These are phyloP conservation scores for Ophiostoma tasmaniense DNA, from an alignment of 2,329 filamentous ascomycete species.

Conservation along the genomic window DNA sequence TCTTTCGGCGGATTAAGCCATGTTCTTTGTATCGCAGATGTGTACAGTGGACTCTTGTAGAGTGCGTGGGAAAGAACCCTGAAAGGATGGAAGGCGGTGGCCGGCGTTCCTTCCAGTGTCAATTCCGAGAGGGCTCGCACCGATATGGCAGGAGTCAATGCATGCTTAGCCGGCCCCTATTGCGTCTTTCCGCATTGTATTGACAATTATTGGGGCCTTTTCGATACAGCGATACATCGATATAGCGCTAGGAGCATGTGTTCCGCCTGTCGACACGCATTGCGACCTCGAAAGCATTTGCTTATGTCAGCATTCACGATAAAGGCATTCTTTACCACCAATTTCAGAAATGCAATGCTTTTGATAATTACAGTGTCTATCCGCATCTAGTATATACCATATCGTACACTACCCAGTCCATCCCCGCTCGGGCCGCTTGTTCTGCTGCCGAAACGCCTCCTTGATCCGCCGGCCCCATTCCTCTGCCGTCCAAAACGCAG, in stretches of 20 bases:
- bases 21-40: no score
- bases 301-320: background rate
- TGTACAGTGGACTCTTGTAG: no score
- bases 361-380: background rate
- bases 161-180: no score
- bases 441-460: conserved; percentile 26
- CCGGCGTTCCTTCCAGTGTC: background rate
- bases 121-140: no score
- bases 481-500: conserved; percentile 11
- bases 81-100: background rate
- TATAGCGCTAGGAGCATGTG: background rate
- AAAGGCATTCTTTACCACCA: no score
- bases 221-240: no score
- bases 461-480: conserved; percentile 31
- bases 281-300: no score
- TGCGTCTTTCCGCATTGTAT: background rate
- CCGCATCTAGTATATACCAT: background rate
- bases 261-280: no score
- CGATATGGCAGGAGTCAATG: background rate
- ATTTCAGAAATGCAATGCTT: background rate
- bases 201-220: background rate
- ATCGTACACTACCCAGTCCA: background rate
- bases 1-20: background rate
- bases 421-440: conserved; percentile 12
- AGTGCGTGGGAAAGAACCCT: background rate